Conservation (phyloP, 1,284 basidiomycete genomes). For the Trametes hirsuta region DNA sequence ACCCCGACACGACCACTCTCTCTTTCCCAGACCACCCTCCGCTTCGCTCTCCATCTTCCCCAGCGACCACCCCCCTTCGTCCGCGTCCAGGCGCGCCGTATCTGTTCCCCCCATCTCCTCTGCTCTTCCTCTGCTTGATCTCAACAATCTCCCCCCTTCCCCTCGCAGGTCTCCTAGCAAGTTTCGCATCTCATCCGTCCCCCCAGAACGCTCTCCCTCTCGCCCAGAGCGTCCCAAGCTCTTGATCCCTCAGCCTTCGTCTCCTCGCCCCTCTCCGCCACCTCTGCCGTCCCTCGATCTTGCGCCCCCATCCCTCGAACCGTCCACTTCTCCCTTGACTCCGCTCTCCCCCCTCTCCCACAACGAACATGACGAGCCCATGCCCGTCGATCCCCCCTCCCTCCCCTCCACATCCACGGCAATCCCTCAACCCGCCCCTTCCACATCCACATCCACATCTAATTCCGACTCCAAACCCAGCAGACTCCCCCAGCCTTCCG, state of each 20-base stretch:
- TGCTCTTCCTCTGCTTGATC: conserved; percentile 18
- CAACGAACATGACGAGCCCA: conserved; percentile 12
- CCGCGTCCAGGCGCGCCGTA: conserved; percentile 15
- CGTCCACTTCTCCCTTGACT: conserved; percentile 32
- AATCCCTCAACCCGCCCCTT: not conserved
- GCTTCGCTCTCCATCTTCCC: conserved; percentile 4
- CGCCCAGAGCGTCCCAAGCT: not conserved
- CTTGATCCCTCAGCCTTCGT: not conserved
- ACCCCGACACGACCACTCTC: conserved; percentile 10
- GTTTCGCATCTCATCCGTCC: conserved; percentile 25
- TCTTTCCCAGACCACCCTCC: conserved; percentile 4
- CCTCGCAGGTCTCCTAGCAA: conserved; percentile 21
- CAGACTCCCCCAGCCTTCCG: not conserved
- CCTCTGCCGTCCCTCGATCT: not conserved
- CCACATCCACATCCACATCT: not conserved
- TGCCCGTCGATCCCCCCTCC: not conserved
- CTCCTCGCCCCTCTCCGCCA: not conserved
- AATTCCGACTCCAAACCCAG: not conserved
- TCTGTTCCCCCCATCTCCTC: conserved; percentile 15
- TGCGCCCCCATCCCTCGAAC: not conserved
- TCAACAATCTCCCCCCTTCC: conserved; percentile 23
- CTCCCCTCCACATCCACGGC: not conserved
- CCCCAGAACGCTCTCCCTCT: conserved; percentile 5
- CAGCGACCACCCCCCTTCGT: not conserved
- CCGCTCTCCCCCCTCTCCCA: conserved; percentile 40